Conservation (phyloP, 2,329 filamentous ascomycete genomes). For the Diplocarpon rosae region DNA sequence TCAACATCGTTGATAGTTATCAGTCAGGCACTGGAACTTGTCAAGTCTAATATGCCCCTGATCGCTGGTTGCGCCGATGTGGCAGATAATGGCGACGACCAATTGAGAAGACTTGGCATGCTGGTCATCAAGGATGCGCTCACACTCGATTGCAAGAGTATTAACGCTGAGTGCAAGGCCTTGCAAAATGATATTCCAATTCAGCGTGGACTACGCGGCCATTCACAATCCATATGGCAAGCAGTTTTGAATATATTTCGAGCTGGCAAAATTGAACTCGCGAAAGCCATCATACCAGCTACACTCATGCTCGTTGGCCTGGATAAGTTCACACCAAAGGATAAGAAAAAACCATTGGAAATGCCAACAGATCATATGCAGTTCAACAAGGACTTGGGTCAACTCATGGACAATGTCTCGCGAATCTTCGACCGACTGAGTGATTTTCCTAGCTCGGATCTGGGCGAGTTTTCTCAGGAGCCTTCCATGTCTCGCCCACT, state of each 20-base stretch:
- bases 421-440: constrained; percentile 68
- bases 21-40: constrained; percentile 53
- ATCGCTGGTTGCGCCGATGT: constrained; percentile 44
- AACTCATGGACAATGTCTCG: constrained; percentile 52
- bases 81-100: constrained; percentile 30
- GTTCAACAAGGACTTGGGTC: constrained; percentile 66
- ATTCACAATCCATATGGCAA: constrained; percentile 71
- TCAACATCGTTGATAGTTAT: constrained; percentile 50
- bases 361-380: constrained; percentile 47
- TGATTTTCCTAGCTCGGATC: constrained; percentile 59
- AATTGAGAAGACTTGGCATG: constrained; percentile 45
- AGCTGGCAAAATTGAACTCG: constrained; percentile 58
- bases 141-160: constrained; percentile 58
- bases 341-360: constrained; percentile 24
- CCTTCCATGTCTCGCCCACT: constrained; percentile 60
- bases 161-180: constrained; percentile 56
- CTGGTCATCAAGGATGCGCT: constrained; percentile 57
- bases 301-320: constrained; percentile 59
- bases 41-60: constrained; percentile 50
- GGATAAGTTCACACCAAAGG: constrained; percentile 49
- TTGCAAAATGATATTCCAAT: constrained; percentile 50
- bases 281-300: constrained; percentile 51
- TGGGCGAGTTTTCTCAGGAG: constrained; percentile 59
- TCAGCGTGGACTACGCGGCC: constrained; percentile 55
- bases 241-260: constrained; percentile 58